These are phyloP conservation scores for Cercophora sp. DNA, from an alignment of 495 filamentous ascomycete species.

Conservation along the genomic window DNA sequence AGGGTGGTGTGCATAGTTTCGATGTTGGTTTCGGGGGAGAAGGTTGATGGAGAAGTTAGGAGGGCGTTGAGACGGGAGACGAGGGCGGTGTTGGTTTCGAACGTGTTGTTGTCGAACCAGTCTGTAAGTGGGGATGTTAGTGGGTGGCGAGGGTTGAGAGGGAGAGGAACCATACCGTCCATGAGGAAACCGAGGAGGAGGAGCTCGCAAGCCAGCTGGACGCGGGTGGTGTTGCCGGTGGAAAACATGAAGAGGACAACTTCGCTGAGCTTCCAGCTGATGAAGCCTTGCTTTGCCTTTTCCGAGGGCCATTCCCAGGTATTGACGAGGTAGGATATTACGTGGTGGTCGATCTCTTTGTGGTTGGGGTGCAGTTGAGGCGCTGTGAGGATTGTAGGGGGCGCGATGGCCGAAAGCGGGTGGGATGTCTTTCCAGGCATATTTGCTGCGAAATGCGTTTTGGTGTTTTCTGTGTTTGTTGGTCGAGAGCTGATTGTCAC, in stretches of 20 bases:
- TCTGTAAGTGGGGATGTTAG: conserved; percentile 8
- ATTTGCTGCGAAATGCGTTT: too few species aligned
- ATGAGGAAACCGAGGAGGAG: conserved; percentile 23
- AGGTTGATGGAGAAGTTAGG: conserved; percentile 12
- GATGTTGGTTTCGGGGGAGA: conserved; percentile 9
- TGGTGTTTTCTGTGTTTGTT: too few species aligned
- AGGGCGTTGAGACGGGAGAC: conserved; percentile 12
- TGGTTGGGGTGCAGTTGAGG: conserved; percentile 15
- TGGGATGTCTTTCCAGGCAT: background rate
- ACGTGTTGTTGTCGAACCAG: conserved; percentile 16
- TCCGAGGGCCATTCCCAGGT: conserved; percentile 21
- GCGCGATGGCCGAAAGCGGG: conserved; percentile 14
- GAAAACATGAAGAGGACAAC: conserved; percentile 24
- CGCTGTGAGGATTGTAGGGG: conserved; percentile 5
- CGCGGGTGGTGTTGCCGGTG: conserved; percentile 17
- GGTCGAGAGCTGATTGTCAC: too few species aligned
- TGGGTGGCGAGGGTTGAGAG: background rate
- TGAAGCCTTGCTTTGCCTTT: conserved; percentile 17
- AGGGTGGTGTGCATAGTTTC: conserved; percentile 14
- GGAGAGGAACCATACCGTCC: conserved; percentile 15
- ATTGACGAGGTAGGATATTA: conserved; percentile 20
- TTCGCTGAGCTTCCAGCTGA: conserved; percentile 20
- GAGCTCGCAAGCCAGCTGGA: conserved; percentile 21
- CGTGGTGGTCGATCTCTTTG: conserved; percentile 17
- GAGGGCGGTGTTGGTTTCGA: conserved; percentile 7